These are phyloP conservation scores for Paspalum vaginatum DNA, from an alignment of 176 grass and related monocot genomes.

Conservation along the genomic window DNA sequence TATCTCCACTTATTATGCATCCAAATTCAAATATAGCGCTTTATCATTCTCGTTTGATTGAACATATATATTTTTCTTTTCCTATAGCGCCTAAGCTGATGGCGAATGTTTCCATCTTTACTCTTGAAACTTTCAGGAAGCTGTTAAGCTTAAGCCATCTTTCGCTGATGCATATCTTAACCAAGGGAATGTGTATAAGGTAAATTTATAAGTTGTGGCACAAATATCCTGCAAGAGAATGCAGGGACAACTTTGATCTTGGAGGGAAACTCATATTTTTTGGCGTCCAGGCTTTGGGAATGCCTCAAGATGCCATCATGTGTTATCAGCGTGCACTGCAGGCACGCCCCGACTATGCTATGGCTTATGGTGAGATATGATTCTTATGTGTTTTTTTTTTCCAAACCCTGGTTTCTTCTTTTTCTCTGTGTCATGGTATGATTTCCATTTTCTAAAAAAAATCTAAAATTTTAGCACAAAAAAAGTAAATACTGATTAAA, in stretches of 20 bases:
- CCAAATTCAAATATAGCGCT: neutral
- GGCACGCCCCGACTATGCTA: constrained; percentile 81
- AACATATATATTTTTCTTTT: neutral
- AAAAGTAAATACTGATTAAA: constrained; percentile 48
- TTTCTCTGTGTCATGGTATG: neutral
- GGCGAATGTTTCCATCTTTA: constrained; percentile 5
- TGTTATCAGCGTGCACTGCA: constrained; percentile 94
- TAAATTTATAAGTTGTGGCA: constrained; percentile 43
- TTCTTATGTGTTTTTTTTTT: constrained; percentile 14
- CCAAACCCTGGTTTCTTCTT: constrained; percentile 1
- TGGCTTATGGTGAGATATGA: constrained; percentile 77
- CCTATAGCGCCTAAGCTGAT: constrained; percentile 4
- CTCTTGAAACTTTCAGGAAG: constrained; percentile 66
- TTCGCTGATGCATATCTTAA: constrained; percentile 98
- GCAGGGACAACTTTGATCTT: neutral
- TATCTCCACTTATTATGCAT: neutral
- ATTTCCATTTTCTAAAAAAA: neutral
- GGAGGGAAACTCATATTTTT: constrained; percentile 37
- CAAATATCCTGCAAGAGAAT: neutral
- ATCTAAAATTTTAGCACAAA: neutral
- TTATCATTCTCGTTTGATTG: neutral
- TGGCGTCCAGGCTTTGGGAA: constrained; percentile 78
- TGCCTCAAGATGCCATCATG: constrained; percentile 83
- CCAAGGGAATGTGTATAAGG: constrained; percentile 97
- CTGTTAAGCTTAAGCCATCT: constrained; percentile 93